phyloP scores from a whole-genome alignment of 2,329 filamentous ascomycete genomes.

The Thielaviopsis ethacetica region DNA sequence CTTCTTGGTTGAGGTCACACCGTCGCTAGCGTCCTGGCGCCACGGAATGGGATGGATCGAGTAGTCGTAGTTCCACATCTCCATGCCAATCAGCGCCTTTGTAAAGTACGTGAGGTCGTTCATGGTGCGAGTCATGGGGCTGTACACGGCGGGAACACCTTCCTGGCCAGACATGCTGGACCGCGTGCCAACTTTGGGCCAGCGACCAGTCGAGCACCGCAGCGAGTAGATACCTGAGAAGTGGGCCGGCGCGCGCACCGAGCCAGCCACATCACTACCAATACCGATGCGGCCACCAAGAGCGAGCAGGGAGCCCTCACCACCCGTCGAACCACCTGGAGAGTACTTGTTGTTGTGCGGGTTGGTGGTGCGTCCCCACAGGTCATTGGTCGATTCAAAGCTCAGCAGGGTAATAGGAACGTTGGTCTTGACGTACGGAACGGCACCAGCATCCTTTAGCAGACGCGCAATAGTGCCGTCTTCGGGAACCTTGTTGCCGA shows the following conservation, averaged over 20 bases:
- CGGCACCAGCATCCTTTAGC: conserved; percentile 72
- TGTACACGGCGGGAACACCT: conserved; percentile 75
- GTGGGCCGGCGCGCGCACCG: conserved; percentile 71
- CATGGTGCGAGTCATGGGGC: conserved; percentile 78
- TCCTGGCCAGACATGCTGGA: conserved; percentile 91
- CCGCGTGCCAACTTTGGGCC: conserved; percentile 69
- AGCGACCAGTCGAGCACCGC: conserved; percentile 74
- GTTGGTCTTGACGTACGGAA: conserved; percentile 89
- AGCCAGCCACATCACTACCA: conserved; percentile 81
- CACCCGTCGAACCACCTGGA: conserved; percentile 77
- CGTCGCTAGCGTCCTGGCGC: conserved; percentile 44
- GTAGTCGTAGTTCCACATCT: conserved; percentile 80
- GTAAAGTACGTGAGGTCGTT: conserved; percentile 76
- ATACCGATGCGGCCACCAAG: conserved; percentile 75
- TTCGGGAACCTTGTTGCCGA: conserved; percentile 44
- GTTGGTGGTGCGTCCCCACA: conserved; percentile 74
- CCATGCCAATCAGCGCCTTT: conserved; percentile 57
- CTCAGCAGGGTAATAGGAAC: conserved; percentile 72
- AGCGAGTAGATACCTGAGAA: conserved; percentile 81
- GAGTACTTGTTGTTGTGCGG: conserved; percentile 74
- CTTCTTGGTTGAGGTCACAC: conserved; percentile 42
- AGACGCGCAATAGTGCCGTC: conserved; percentile 63
- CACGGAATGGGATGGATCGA: conserved; percentile 74
- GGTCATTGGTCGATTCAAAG: conserved; percentile 61
- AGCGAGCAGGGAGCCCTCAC: conserved; percentile 68